These are phyloP conservation scores for Trichomonascus vanleenenianus DNA, from an alignment of 805 yeast species.

Conservation along the genomic window DNA sequence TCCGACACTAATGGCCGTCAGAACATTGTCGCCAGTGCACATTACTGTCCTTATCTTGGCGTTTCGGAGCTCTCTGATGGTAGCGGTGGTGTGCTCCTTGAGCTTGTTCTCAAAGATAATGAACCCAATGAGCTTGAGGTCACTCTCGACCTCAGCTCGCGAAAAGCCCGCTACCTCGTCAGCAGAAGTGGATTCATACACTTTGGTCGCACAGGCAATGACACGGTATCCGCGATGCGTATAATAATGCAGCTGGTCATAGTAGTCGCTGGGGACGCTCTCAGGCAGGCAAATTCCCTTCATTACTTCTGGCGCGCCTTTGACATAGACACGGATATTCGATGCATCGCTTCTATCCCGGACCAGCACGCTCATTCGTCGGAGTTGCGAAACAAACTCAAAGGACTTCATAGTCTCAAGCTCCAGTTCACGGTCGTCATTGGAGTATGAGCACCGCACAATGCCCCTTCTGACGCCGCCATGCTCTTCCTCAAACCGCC, in stretches of 20 bases:
- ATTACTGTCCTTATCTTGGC: constrained; percentile 80
- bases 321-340: constrained; percentile 53
- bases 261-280: constrained; percentile 67
- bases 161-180: constrained; percentile 32
- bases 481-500: constrained; percentile 56
- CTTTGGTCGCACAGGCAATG: constrained; percentile 82
- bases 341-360: constrained; percentile 31
- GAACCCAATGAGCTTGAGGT: constrained; percentile 74
- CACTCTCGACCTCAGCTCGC: constrained; percentile 62
- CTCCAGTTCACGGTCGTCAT: constrained; percentile 11
- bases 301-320: constrained; percentile 97
- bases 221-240: constrained; percentile 94
- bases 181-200: constrained; percentile 35
- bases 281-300: constrained; percentile 63
- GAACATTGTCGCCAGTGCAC: constrained; percentile 97
- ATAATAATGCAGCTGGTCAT: constrained; percentile 67
- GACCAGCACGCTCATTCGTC: constrained; percentile 87
- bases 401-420: constrained; percentile 45
- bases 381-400: constrained; percentile 76
- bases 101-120: constrained; percentile 88
- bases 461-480: constrained; percentile 9
- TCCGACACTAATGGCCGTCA: constrained; percentile 92
- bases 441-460: constrained; percentile 8
- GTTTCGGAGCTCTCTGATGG: constrained; percentile 48
- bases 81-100: constrained; percentile 57